Base-by-base conservation (phyloP, 2,329 filamentous ascomycete species). In the Microthyrium microscopicum region DNA sequence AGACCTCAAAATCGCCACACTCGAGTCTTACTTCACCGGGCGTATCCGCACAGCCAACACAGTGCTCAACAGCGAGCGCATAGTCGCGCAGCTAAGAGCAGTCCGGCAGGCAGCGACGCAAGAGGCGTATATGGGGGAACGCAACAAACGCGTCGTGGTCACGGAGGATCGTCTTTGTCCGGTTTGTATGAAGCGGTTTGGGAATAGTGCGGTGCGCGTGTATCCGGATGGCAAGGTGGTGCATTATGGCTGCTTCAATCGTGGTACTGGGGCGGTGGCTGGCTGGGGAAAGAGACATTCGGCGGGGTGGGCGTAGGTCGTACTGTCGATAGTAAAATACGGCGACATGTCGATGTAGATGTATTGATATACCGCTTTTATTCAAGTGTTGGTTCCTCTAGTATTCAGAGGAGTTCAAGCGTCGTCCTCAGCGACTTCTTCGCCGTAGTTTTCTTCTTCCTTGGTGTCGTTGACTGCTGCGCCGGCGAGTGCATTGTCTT, bases 181-280 rank as follows among this genome's bases (percentile, higher is more conserved):
- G 9, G 81, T 92, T 12, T 98, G 89, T 52, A 79, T 93, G 54
- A 95, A 94, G 63, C 66, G 89, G 42, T 69, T 98, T 42, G 87
- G 85, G 2, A 78, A 83, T 2, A 92, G 80, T 52, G 89, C 93
- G 13, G 78, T 95, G 39, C 77, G 85, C 26, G 85, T 94, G 9
- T 68, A 89, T 55, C 82, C 85, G 5, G 80, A 92, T 44, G 53
- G 56, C 27, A 51, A 52, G 30, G 61, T 64, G 15, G 59, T 64
- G 38, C 62, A 66, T 46, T 61, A 58, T 37, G 62, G 62, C 3
- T 65, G 62, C 48, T 51, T 58, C 44, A 45, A 47, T 35, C 47
- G 49, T 3, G 42, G 42, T 36, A 44, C 37, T 31, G 37, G 32
- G 13, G 39, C 25, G 17, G 36, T 22, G 4, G 18, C 30, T 16